Conservation (phyloP, 2,329 filamentous ascomycete species). For the Trichoderma sp. region DNA sequence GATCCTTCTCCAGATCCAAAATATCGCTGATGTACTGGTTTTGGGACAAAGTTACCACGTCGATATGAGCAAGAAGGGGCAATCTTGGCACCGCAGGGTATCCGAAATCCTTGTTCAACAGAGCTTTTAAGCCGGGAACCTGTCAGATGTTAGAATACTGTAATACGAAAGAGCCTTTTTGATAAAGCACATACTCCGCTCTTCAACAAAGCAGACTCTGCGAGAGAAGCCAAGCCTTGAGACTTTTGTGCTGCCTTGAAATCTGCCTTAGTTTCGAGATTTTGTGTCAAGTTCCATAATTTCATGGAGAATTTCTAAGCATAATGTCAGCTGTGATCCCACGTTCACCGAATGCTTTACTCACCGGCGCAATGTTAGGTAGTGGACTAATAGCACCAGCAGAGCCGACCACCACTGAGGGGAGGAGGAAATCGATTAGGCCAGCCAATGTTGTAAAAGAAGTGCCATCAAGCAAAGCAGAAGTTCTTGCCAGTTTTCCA, state of each 20-base stretch:
- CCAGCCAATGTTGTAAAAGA: background rate
- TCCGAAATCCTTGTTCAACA: background rate
- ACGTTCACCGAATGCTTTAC: background rate
- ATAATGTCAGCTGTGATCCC: background rate
- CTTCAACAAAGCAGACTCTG: background rate
- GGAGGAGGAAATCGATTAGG: constrained; percentile 5
- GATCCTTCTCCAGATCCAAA: background rate
- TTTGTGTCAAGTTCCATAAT: background rate
- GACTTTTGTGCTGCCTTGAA: background rate
- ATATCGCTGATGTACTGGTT: background rate
- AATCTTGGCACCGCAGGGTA: background rate
- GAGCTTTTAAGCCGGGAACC: background rate
- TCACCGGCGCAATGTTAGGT: constrained; percentile 1
- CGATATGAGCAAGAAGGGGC: background rate
- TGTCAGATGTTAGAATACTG: background rate
- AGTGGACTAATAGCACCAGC: constrained; percentile 1
- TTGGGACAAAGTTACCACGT: background rate
- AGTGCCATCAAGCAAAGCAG: background rate
- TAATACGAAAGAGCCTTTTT: too few relatives aligned
- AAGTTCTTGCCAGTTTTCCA: background rate
- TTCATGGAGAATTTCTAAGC: background rate
- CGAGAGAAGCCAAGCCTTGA: background rate
- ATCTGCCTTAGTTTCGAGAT: background rate
- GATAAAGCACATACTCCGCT: background rate
- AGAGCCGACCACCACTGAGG: background rate